These are phyloP conservation scores for Elongisporangium prolatum DNA, from an alignment of 352 stramenopile genomes.

Conservation along the genomic window DNA sequence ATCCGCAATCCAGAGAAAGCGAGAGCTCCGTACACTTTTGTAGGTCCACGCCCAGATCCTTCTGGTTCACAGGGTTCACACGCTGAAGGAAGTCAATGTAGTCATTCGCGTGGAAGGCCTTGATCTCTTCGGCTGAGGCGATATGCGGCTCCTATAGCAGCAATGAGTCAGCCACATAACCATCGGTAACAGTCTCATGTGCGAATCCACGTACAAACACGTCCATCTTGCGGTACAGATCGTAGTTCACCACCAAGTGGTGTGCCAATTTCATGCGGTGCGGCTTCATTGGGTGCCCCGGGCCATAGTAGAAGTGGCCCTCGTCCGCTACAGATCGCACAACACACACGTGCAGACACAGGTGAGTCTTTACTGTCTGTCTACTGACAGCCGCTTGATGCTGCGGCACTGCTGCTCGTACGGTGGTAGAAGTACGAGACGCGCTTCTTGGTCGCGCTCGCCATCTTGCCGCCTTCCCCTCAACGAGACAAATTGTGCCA, in stretches of 20 bases:
- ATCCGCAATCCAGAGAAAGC: not conserved
- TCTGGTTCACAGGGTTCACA: constrained; percentile 94
- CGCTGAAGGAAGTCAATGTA: constrained; percentile 98
- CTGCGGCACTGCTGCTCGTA: constrained; percentile 20
- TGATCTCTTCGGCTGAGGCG: constrained; percentile 91
- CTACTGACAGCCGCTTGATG: not conserved
- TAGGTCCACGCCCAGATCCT: constrained; percentile 57
- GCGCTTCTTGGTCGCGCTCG: constrained; percentile 61
- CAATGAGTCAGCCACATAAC: constrained; percentile 3
- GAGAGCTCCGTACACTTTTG: constrained; percentile 4
- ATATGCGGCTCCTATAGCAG: constrained; percentile 65
- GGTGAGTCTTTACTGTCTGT: not conserved
- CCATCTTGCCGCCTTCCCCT: constrained; percentile 11
- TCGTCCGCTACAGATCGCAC: constrained; percentile 78
- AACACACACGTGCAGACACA: not conserved
- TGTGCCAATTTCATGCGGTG: constrained; percentile 97
- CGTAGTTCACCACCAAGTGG: constrained; percentile 98
- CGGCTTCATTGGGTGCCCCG: constrained; percentile 97
- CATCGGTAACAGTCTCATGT: no score
- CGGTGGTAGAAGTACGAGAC: constrained; percentile 88
- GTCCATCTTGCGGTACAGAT: constrained; percentile 99
- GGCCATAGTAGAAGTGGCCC: constrained; percentile 96
- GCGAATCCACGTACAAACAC: constrained; percentile 86
- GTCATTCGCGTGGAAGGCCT: constrained; percentile 95
- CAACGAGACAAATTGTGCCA: not conserved